Evolutionary conservation across 2,329 filamentous ascomycete genomes (phyloP).

Genomic region (Calonectria pseudoreteaudii): DNA sequence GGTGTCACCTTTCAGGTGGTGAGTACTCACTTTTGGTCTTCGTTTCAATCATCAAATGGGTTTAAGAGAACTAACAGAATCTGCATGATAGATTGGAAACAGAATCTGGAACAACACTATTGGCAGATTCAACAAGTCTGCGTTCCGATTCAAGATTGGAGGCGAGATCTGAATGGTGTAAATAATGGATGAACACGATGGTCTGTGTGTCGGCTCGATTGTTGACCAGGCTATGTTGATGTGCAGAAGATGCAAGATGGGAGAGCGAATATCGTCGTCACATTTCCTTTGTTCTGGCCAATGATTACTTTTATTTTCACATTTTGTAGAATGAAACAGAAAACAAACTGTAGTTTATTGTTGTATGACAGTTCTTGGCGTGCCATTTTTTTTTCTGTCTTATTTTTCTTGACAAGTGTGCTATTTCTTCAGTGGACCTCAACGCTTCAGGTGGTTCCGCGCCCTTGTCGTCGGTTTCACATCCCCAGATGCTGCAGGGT

Average conservation of each 20-base stretch:
- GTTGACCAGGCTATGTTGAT: not conserved
- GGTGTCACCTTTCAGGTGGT: slow-evolving; percentile 16
- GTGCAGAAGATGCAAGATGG: not conserved
- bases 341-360: not conserved
- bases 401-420: not conserved
- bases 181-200: not conserved
- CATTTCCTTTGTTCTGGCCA: not conserved
- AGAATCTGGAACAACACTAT: slow-evolving; percentile 22
- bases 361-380: not conserved
- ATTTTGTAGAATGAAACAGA: not conserved
- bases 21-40: not conserved
- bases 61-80: not conserved
- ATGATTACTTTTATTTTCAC: not conserved
- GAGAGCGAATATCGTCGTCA: not conserved
- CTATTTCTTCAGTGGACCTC: not conserved
- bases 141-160: slow-evolving; percentile 15
- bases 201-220: not conserved
- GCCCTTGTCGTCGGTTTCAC: not conserved
- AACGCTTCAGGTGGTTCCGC: not conserved
- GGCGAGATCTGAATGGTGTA: slow-evolving; percentile 11
- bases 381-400: not conserved
- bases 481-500: not conserved
- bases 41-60: no score
- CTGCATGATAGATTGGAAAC: slow-evolving; percentile 5
- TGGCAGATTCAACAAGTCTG: slow-evolving; percentile 15